Evolutionary conservation across 1,139 yeast species (phyloP).

Genomic region (Scheffersomyces segobiensis): DNA sequence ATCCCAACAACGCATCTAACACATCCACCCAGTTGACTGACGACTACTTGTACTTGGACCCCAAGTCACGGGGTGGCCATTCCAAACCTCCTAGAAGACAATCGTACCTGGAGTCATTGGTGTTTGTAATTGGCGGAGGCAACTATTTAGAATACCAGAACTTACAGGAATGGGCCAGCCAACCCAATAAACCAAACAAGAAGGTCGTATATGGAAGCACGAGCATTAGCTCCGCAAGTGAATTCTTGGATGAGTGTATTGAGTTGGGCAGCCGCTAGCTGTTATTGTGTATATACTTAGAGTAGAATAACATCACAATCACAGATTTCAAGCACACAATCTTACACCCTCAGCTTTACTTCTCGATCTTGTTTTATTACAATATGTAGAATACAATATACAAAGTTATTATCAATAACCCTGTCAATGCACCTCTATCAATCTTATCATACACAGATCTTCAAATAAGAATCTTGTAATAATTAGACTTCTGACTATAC

Average conservation of each 20-base stretch:
- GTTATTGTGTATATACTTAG: background rate
- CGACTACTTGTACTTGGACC: slow-evolving; percentile 88
- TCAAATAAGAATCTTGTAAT: background rate
- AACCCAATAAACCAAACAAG: slow-evolving; percentile 39
- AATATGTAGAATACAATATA: background rate
- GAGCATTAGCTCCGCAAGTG: slow-evolving; percentile 71
- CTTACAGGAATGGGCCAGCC: slow-evolving; percentile 78
- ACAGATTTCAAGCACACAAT: background rate
- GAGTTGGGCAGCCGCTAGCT: slow-evolving; percentile 35
- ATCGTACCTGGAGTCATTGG: slow-evolving; percentile 75
- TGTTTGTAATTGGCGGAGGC: slow-evolving; percentile 96
- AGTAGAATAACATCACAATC: background rate
- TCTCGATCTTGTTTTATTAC: background rate
- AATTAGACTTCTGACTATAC: too few species aligned
- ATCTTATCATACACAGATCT: background rate
- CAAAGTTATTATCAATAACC: background rate
- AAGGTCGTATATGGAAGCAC: slow-evolving; percentile 85
- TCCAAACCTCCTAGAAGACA: slow-evolving; percentile 88
- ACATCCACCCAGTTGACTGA: slow-evolving; percentile 72
- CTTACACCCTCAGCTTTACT: background rate
- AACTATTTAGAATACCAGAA: slow-evolving; percentile 92
- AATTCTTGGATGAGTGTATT: slow-evolving; percentile 73
- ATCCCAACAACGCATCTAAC: slow-evolving; percentile 65
- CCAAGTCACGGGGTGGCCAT: slow-evolving; percentile 86
- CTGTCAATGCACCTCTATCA: background rate